Base-by-base conservation (phyloP, 2,329 filamentous ascomycete genomes). In the Myriosclerotinia curreyana region DNA sequence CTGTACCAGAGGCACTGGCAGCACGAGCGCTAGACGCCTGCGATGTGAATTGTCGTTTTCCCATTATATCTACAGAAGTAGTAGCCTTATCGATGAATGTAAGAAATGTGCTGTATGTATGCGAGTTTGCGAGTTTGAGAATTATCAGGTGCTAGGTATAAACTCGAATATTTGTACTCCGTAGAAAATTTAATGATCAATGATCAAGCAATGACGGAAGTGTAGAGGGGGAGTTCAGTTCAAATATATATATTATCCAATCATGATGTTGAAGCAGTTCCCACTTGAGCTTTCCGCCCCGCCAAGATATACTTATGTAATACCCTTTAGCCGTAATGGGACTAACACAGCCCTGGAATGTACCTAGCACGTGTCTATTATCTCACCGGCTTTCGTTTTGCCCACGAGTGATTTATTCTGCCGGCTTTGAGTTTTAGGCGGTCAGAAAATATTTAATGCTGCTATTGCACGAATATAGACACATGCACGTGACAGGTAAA, bases 11-110 rank as follows among this genome's bases (percentile, higher is more conserved):
- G 22, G 40, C 51, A 62, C 28, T 59, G 22, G 69, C 66, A n/a
- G 70, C 73, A 31, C 73, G 72, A 59, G 73, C 74, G 62, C 73
- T 75, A 2, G 74, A 75, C 20, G 73, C 73, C 62, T 74, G 70
- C 8, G 71, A 69, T 63, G 72, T 75, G 64, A 73, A 74, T 55
- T 71, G 64, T 52, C 66, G 66, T 60, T 70, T 73, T 55, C 71
- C 74, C 71, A 73, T 75, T 17, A 22, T 59, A 17, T 22, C 28
- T 22, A 31, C 28, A 31, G 28, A 5, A 31, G 28, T 31, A 31
- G 28, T 31, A 59, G 28, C 22, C 28, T 12, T 36, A 20, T 48
- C 7, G n/a, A 25, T 12, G n/a, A 12, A 9, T 11, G 1, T 11
- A 17, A 42, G 15, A 25, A 25, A 6, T 25, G 5, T 28, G 12